Evolutionary conservation across 2,329 filamentous ascomycete genomes (phyloP), one percentile per base, ranked within the genome.

Genomic region (Cucurbitaria berberidis): DNA sequence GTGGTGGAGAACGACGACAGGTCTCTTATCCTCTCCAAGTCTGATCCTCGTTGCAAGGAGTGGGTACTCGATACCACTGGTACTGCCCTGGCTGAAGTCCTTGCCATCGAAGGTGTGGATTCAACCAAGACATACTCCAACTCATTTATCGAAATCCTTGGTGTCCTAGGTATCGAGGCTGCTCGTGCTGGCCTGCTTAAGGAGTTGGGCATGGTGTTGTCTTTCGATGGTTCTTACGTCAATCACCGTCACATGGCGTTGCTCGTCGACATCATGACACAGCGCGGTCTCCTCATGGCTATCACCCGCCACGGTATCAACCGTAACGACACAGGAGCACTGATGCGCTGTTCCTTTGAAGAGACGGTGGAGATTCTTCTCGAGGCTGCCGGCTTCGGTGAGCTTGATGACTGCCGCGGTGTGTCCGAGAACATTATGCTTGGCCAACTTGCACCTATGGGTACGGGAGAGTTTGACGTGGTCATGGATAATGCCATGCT

Each of bases 341-440:
- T 99, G 68, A 99, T 99, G 95, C 89, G 95, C 76, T 99, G 96
- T 82, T 99, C 95, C 1, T 99, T 99, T 78, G 95, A 99, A 78
- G 96, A 99, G 77, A 99, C 95, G 0, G 95, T 99, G 35, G 96
- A 99, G 74, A 99, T 99, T 81, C 82, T 99, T 47, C 86, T 99
- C 18, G 95, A 99, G 73, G 96, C 95, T 56, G 95, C 95, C 21
- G 91, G 92, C 15, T 91, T 91, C 45, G 95, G 95, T 73, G 95
- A 99, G 76, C 84, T 99, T 27, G 95, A 99, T 72, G 95, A 99
- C 77, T 99, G 96, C 80, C 90, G 92, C 55, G 95, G 95, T 82
- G 93, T 99, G 45, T 98, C 95, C 15, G 95, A 99, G 79, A 99
- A 99, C 79, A 89, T 99, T 73, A 99, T 99, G 86, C 85, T 99